phyloP scores from a whole-genome alignment of 371 early-diverging fungal genomes.

The Syncephalastrum sp. region DNA sequence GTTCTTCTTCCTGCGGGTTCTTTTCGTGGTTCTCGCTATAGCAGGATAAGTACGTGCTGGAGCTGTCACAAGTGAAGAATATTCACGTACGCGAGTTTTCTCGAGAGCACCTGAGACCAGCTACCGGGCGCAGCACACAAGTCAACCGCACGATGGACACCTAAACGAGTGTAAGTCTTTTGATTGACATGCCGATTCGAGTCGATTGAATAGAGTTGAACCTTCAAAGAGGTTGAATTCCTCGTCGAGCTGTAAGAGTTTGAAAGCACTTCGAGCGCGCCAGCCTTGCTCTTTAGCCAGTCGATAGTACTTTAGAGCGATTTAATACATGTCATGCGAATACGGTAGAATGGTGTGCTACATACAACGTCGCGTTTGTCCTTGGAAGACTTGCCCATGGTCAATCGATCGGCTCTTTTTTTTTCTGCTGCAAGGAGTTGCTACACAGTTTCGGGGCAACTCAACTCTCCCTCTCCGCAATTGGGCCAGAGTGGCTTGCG shows the following conservation, averaged over 20 bases:
- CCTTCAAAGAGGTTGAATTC: slow-evolving; percentile 81
- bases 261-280: slow-evolving; percentile 98
- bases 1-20: slow-evolving; percentile 49
- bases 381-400: slow-evolving; percentile 87
- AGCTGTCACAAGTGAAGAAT: neutral
- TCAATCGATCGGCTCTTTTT: neutral
- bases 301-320: slow-evolving; percentile 76
- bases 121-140: slow-evolving; percentile 99
- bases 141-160: slow-evolving; percentile 93
- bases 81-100: slow-evolving; percentile 54
- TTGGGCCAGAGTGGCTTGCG: too few relatives aligned
- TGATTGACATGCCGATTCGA: neutral
- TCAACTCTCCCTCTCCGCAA: too few relatives aligned
- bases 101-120: slow-evolving; percentile 97
- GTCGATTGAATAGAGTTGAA: slow-evolving; percentile 16
- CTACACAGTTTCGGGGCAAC: too few relatives aligned
- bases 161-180: slow-evolving; percentile 26
- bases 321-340: neutral
- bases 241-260: slow-evolving; percentile 95
- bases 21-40: slow-evolving; percentile 57
- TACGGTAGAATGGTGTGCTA: neutral
- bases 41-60: neutral
- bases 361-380: slow-evolving; percentile 91
- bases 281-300: slow-evolving; percentile 97
- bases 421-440: too few relatives aligned